These are phyloP conservation scores for Aechmea fasciata DNA, from an alignment of 176 grass and related monocot genomes.

Conservation along the genomic window DNA sequence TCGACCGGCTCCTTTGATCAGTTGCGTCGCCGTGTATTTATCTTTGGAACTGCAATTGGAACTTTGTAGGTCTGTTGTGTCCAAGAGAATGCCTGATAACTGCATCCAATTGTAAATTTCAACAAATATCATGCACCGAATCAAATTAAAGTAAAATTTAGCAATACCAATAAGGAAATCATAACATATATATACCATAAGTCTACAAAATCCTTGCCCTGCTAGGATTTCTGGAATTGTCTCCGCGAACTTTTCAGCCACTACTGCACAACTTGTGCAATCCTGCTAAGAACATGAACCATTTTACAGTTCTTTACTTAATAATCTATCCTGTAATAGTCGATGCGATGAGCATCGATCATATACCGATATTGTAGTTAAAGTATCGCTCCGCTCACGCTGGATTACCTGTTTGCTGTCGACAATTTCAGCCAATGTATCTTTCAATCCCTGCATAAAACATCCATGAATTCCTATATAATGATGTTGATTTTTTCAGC, in stretches of 20 bases:
- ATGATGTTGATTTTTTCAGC: not conserved
- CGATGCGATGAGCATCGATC: not conserved
- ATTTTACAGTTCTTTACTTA: not conserved
- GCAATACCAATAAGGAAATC: no score
- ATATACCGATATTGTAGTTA: no score
- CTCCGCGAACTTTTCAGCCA: constrained; percentile 13
- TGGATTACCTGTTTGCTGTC: constrained; percentile 5
- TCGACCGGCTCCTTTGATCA: constrained; percentile 15
- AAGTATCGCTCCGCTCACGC: no score
- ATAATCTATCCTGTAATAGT: not conserved
- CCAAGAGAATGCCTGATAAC: constrained; percentile 15
- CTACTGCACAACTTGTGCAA: constrained; percentile 11
- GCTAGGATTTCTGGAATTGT: constrained; percentile 15
- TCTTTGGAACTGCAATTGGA: constrained; percentile 12
- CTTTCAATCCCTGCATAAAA: constrained; percentile 10
- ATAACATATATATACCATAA: constrained; percentile 13
- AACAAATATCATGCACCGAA: not conserved
- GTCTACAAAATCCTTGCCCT: constrained; percentile 14
- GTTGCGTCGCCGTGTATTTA: constrained; percentile 13
- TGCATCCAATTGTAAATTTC: not conserved
- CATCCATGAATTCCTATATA: no score
- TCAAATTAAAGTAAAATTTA: not conserved
- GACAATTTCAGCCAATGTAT: not conserved
- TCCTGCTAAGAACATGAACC: constrained; percentile 7
- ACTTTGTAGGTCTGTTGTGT: constrained; percentile 9